phyloP scores from a whole-genome alignment of 2,329 filamentous ascomycete species.

The Penicillium sumatraense region DNA sequence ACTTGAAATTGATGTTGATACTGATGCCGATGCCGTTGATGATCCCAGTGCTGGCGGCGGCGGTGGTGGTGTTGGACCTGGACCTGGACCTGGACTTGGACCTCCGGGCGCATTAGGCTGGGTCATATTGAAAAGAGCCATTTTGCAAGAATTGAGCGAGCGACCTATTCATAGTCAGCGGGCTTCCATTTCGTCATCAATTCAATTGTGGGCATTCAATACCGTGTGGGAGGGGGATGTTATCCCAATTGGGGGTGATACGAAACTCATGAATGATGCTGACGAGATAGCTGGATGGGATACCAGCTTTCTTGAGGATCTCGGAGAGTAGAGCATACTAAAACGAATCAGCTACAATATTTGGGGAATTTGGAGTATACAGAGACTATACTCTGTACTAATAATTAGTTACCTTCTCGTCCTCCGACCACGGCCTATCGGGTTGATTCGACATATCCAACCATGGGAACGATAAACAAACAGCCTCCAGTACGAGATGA shows the following conservation, averaged over 20 bases:
- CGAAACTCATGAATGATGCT: slow-evolving; percentile 43
- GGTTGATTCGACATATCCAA: slow-evolving; percentile 49
- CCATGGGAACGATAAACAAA: slow-evolving; percentile 11
- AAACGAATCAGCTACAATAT: slow-evolving; percentile 9
- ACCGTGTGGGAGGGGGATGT: slow-evolving; percentile 51
- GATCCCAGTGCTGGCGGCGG: background rate
- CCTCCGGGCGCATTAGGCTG: slow-evolving; percentile 4
- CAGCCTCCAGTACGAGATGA: background rate
- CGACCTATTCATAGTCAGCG: slow-evolving; percentile 28
- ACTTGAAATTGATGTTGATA: background rate
- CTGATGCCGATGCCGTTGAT: background rate
- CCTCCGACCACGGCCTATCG: slow-evolving; percentile 50
- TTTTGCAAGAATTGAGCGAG: slow-evolving; percentile 44
- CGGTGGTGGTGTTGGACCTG: background rate
- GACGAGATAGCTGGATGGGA: slow-evolving; percentile 43
- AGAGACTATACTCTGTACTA: background rate
- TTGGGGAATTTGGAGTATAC: background rate
- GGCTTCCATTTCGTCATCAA: background rate
- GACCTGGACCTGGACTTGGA: background rate
- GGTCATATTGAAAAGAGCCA: slow-evolving; percentile 39
- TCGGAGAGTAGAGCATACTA: slow-evolving; percentile 48
- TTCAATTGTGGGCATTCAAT: slow-evolving; percentile 19
- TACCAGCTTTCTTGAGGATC: slow-evolving; percentile 45
- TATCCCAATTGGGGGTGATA: slow-evolving; percentile 43
- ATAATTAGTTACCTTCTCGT: slow-evolving; percentile 49